Percentiles rank a stretch among this genome's conserved stretches.
Evolutionary conservation across 2,329 filamentous ascomycete genomes (phyloP).

Genomic region (Xylaria sp.): DNA sequence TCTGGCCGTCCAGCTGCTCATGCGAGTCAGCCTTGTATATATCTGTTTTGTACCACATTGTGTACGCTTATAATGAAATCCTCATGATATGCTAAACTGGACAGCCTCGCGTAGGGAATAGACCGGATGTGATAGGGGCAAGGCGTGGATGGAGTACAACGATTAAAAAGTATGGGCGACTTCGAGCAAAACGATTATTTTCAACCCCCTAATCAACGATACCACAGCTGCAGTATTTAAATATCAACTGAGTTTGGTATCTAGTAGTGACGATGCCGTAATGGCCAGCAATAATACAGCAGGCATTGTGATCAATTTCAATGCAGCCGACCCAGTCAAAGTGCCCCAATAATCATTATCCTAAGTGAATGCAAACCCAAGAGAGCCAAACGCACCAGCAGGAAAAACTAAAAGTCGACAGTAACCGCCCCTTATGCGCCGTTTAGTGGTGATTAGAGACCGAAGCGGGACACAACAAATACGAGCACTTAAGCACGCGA

Average conservation of each 20-base stretch:
- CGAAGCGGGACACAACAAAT: constrained; percentile 18
- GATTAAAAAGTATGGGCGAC: background rate
- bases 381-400: constrained; percentile 10
- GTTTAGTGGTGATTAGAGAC: constrained; percentile 35
- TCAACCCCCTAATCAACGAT: constrained; percentile 1
- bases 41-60: constrained; percentile 44
- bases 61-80: constrained; percentile 42
- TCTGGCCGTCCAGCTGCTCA: constrained; percentile 14
- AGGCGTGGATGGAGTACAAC: background rate
- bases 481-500: constrained; percentile 58
- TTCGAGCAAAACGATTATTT: background rate
- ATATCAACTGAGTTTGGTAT: constrained; percentile 37
- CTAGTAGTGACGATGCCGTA: constrained; percentile 33
- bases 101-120: background rate
- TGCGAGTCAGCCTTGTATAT: constrained; percentile 34
- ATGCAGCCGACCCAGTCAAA: constrained; percentile 10
- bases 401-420: background rate
- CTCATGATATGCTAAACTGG: constrained; percentile 33
- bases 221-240: constrained; percentile 5
- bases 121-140: too few relatives aligned
- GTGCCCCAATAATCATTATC: constrained; percentile 29
- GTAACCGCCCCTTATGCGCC: constrained; percentile 37
- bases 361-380: constrained; percentile 15
- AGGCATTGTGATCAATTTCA: constrained; percentile 10
- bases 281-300: constrained; percentile 10